Evolutionary conservation across 768 basidiomycete species (phyloP), one percentile per base, ranked within the genome.

Genomic region (Trametes maxima): DNA sequence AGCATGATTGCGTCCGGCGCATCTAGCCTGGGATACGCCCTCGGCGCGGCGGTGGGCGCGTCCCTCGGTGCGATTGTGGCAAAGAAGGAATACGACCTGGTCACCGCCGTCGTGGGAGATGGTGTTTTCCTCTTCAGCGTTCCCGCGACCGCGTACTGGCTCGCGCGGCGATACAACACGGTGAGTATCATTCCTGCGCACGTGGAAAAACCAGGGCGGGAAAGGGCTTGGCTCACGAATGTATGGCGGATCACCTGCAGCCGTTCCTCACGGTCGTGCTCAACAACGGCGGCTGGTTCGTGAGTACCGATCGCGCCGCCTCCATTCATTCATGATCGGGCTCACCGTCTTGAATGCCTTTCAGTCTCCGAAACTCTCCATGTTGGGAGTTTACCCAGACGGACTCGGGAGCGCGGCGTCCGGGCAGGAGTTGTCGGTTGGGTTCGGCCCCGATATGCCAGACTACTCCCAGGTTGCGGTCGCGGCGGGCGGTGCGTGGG

Each of bases 211-310:
- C 10, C 28, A 33, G 28, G 28, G 28, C 28, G 28, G 28, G 28
- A 8, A 3, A 8, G 28, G 28, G 28, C 21, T 13, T 13, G 13
- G 45, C 45, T 46, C 21, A 46, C 45, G 4, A 19, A 21, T 48
- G 16, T 11, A 36, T 44, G 22, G 19, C 24, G 28, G 28, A 33
- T 33, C 28, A 21, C 54, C 40, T 33, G 10, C 59, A 88, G 87
- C 89, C 88, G 1, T 89, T 88, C 75, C 71, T 90, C 16, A 89
- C 87, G 0, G 75, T 90, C 63, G 76, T 90, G 0, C 72, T 91
- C 14, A 90, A 90, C 69, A 90, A 90, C 58, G 87, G 87, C 0
- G 87, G 86, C 0, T 87, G 86, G 87, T 84, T 78, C 66, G 81
- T 83, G 58, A 63, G 76, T 69, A 6, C 25, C n/a, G 19, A 60